These are phyloP conservation scores for bread wheat (Triticum aestivum) DNA, from an alignment of 176 grass and related monocot genomes.

Conservation along the genomic window IWGSC_CS_RefSeq_v2.1 NC_057813.1:444396205-444396704, in stretches of 20 bases:
- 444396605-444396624: conserved; percentile 41
- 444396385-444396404: background rate
- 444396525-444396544: background rate
- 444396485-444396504: conserved; percentile 13
- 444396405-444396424: background rate
- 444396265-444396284: conserved; percentile 42
- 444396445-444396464: background rate
- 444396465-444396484: conserved; percentile 11
- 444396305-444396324: background rate
- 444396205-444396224: background rate
- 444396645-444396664: conserved; percentile 52
- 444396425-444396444: background rate
- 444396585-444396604: conserved; percentile 34
- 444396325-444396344: background rate
- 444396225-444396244: background rate
- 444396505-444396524: conserved; percentile 14
- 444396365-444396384: conserved; percentile 23
- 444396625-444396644: conserved; percentile 58
- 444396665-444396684: conserved; percentile 47
- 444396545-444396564: conserved; percentile 14
- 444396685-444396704: conserved; percentile 28
- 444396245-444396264: conserved; percentile 27
- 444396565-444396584: conserved; percentile 50
- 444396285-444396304: conserved; percentile 16
- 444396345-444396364: conserved; percentile 27